Conservation (phyloP, 352 stramenopile genomes). For the Plasmopara halstedii region DNA sequence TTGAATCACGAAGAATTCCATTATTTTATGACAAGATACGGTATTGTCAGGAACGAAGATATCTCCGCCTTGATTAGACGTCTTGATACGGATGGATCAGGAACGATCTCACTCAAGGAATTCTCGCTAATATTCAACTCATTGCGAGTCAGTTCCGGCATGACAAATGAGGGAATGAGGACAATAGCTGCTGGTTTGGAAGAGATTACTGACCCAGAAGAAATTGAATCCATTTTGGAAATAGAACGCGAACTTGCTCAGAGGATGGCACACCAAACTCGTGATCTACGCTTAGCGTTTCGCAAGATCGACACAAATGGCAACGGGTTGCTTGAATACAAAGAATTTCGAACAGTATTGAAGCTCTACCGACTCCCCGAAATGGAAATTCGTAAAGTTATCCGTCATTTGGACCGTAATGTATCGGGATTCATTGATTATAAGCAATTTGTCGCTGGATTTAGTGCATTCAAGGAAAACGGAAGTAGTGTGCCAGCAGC, state of each 20-base stretch:
- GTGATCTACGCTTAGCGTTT: constrained; percentile 51
- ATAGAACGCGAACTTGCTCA: constrained; percentile 55
- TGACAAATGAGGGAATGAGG: constrained; percentile 9
- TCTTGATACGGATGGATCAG: constrained; percentile 42
- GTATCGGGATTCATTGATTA: constrained; percentile 74
- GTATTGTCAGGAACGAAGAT: constrained; percentile 45
- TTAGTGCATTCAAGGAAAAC: constrained; percentile 24
- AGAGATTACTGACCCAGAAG: constrained; percentile 31
- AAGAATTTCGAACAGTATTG: constrained; percentile 57
- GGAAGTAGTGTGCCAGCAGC: constrained; percentile 5
- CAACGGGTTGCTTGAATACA: constrained; percentile 60
- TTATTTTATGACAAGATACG: constrained; percentile 66
- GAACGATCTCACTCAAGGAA: constrained; percentile 46
- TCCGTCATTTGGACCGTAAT: constrained; percentile 53
- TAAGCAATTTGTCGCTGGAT: constrained; percentile 52
- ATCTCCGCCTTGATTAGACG: constrained; percentile 39
- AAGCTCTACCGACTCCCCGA: constrained; percentile 53
- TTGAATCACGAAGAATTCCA: constrained; percentile 58
- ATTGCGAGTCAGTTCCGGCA: constrained; percentile 16
- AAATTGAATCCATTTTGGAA: constrained; percentile 51
- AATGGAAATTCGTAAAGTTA: constrained; percentile 61
- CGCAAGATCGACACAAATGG: constrained; percentile 63
- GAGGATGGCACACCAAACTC: constrained; percentile 43
- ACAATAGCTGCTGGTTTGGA: constrained; percentile 16
- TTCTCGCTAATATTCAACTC: constrained; percentile 55